Conservation (phyloP, 2,329 filamentous ascomycete genomes). For the Cadophora luteo-olivacea region DNA sequence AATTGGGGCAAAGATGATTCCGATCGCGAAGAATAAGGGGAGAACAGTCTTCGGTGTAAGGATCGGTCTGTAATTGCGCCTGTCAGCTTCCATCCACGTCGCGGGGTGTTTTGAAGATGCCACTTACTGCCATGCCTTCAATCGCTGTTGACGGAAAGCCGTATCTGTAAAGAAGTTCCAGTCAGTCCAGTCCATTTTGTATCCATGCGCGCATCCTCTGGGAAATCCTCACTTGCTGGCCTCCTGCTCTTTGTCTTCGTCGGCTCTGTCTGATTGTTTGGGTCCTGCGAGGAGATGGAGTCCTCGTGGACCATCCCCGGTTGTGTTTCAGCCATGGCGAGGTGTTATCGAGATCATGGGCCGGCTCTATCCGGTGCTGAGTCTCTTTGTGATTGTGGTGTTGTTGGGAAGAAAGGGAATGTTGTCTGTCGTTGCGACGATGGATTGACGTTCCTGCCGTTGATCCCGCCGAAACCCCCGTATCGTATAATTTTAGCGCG, state of each 20-base stretch:
- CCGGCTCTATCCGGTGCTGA: constrained; percentile 32
- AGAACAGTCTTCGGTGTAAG: constrained; percentile 93
- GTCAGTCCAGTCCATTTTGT: constrained; percentile 34
- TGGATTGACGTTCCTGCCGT: constrained; percentile 24
- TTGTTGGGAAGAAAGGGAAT: constrained; percentile 17
- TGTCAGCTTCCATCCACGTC: constrained; percentile 33
- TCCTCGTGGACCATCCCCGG: constrained; percentile 46
- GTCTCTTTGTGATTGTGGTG: constrained; percentile 24
- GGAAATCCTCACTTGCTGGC: constrained; percentile 74
- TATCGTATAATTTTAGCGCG: constrained; percentile 26
- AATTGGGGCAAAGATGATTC: constrained; percentile 91
- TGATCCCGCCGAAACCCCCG: constrained; percentile 28
- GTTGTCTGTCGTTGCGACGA: constrained; percentile 33
- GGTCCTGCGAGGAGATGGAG: constrained; percentile 62
- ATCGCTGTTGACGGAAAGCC: constrained; percentile 92
- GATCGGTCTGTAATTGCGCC: constrained; percentile 70
- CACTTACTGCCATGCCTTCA: constrained; percentile 97
- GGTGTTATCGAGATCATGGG: constrained; percentile 37
- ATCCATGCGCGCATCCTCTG: constrained; percentile 24
- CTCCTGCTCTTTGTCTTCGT: constrained; percentile 91
- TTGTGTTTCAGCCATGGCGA: constrained; percentile 43
- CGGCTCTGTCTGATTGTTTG: constrained; percentile 55
- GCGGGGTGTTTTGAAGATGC: constrained; percentile 23
- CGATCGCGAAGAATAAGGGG: constrained; percentile 89
- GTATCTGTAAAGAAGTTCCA: constrained; percentile 67